Evolutionary conservation across 345 rosid genomes (phyloP), one percentile per base, ranked within the genome.

Genomic region (Mallotus nudiflorus): DNA sequence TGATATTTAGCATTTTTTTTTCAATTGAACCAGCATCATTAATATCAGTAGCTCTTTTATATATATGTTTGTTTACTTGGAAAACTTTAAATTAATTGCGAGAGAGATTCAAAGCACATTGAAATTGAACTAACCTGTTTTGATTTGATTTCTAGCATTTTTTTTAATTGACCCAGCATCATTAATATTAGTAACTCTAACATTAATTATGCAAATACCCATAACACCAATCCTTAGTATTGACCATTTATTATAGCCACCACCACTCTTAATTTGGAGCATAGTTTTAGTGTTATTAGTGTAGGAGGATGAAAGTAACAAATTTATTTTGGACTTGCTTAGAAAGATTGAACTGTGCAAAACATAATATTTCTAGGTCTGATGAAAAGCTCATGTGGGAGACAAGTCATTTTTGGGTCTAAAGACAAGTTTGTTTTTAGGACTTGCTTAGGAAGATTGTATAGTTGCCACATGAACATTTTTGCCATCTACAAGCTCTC

Each of bases 151-250:
- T n/a, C n/a, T n/a, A n/a, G n/a, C n/a, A n/a, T n/a, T n/a, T n/a
- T n/a, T n/a, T n/a, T n/a, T n/a, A 58, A 94, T 82, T 44, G 96
- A 91, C 24, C 97, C 97, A 77, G 95, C 83, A 68, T 87, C 96
- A 59, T 86, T 94, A 67, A 91, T 85, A 53, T 87, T 78, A 44
- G 96, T 80, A 56, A 96, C 89, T 76, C 80, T 77, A 2, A 80
- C 67, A 63, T 67, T 78, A 80, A 90, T 85, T 27, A 76, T 67
- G 39, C 82, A 82, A 31, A 29, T 74, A 33, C 82, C 80, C 62
- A 63, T 62, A 1, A 18, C 31, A 20, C 75, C 75, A 75, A 81
- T 78, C 64, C 87, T 71, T 15, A 77, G 66, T 68, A 70, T 79
- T 18, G 73, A 62, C 14, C 78, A 57, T 18, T 65, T 46, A 8